Evolutionary conservation across 225 moss, liverwort and hornwort genomes (phyloP).

Genomic region (Pseudisothecium myosuroides): DNA sequence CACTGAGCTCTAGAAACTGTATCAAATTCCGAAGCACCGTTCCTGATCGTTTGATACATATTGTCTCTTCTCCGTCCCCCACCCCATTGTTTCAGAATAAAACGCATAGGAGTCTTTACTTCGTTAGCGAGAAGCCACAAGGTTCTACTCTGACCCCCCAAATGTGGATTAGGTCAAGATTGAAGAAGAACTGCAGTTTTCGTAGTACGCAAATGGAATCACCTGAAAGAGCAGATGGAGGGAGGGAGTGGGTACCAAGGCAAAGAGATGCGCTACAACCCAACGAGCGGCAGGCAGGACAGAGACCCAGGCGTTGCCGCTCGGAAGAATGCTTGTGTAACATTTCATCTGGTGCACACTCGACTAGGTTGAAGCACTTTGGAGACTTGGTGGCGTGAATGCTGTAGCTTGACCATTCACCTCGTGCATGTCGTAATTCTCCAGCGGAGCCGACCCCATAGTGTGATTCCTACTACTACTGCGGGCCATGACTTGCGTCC

Average conservation of each 20-base stretch:
- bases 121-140: not conserved
- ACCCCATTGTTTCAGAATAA: not conserved
- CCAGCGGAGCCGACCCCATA: not conserved
- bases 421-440: not conserved
- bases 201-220: not conserved
- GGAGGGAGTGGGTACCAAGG: not conserved
- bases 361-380: not conserved
- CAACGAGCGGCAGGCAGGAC: not conserved
- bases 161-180: not conserved
- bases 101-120: not conserved
- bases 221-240: not conserved
- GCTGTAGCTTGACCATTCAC: not conserved
- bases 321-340: not conserved
- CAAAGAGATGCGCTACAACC: conserved; percentile 12
- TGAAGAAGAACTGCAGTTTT: not conserved
- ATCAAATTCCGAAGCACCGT: not conserved
- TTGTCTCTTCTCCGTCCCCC: not conserved
- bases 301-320: not conserved
- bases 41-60: not conserved
- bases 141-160: not conserved
- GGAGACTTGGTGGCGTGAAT: not conserved
- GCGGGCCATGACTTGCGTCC: conserved; percentile 27
- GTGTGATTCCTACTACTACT: not conserved
- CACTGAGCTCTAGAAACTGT: not conserved
- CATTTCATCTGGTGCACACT: not conserved